A percentile compares a stretch with the other conserved stretches of the same genome.
phyloP scores from a whole-genome alignment of 768 basidiomycete genomes.

The Boletus rubescentipes region DNA sequence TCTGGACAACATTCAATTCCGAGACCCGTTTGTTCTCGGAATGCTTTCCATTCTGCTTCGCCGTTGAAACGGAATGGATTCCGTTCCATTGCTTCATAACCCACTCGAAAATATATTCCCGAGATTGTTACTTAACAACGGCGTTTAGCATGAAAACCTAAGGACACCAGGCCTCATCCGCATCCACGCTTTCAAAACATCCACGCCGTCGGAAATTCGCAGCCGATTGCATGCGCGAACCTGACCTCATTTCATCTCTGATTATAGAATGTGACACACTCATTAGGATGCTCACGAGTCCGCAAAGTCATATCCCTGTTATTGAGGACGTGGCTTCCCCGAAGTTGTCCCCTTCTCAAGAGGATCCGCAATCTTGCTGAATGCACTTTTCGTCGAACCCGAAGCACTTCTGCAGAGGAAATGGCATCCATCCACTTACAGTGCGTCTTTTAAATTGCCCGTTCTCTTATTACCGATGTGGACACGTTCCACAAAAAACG shows the following conservation, averaged over 20 bases:
- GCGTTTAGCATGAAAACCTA: conserved; percentile 16
- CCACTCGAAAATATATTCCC: neutral
- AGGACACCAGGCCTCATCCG: neutral
- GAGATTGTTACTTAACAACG: conserved; percentile 9
- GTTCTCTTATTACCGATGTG: conserved; percentile 19
- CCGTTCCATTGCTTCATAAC: conserved; percentile 10
- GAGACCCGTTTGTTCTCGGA: neutral
- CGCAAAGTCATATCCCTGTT: conserved; percentile 4
- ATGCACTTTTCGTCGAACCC: conserved; percentile 6
- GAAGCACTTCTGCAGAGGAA: conserved; percentile 5
- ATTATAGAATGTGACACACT: conserved; percentile 6
- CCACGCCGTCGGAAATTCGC: conserved; percentile 13
- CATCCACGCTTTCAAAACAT: conserved; percentile 8
- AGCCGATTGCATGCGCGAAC: conserved; percentile 15
- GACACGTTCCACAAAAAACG: conserved; percentile 8
- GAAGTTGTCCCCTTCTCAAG: conserved; percentile 18
- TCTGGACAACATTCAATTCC: neutral
- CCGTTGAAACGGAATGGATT: conserved; percentile 1
- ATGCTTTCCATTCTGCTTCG: conserved; percentile 4
- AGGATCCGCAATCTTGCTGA: conserved; percentile 18
- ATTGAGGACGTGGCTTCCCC: conserved; percentile 3
- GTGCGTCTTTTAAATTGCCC: neutral
- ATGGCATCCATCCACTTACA: conserved; percentile 6
- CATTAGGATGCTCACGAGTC: conserved; percentile 3
- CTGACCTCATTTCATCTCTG: conserved; percentile 17